Percentiles rank a stretch among this genome's conserved stretches.
These are phyloP conservation scores for Vachellia collinsii DNA, from an alignment of 306 rosid genomes.

Conservation along the genomic window DNA sequence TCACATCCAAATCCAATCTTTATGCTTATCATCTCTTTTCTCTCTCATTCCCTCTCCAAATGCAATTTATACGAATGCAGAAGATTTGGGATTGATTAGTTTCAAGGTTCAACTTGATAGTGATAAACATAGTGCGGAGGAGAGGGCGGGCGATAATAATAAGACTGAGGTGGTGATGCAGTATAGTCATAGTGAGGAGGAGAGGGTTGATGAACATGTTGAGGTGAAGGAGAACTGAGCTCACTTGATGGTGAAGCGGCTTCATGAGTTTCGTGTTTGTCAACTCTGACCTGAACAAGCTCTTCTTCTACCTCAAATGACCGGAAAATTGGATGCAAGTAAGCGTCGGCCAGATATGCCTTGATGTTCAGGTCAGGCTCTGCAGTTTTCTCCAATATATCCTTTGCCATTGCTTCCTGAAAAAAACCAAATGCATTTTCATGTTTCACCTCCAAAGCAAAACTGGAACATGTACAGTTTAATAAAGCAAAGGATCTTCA, in stretches of 20 bases:
- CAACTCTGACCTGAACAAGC: constrained; percentile 65
- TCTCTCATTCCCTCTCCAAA: background rate
- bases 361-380: constrained; percentile 77
- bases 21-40: background rate
- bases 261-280: constrained; percentile 59
- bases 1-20: background rate
- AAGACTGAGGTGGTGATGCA: constrained; percentile 51
- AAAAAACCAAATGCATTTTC: constrained; percentile 27
- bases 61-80: background rate
- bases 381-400: constrained; percentile 58
- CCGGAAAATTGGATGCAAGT: constrained; percentile 89
- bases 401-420: constrained; percentile 95
- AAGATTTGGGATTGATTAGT: constrained; percentile 2
- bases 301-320: constrained; percentile 78
- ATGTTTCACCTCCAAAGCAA: constrained; percentile 8
- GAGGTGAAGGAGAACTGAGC: constrained; percentile 63
- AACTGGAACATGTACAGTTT: constrained; percentile 7
- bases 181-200: constrained; percentile 39
- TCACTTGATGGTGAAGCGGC: constrained; percentile 53
- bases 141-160: constrained; percentile 49
- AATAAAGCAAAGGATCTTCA: background rate
- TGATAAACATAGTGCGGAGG: constrained; percentile 58
- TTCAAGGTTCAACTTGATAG: constrained; percentile 54
- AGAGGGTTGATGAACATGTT: constrained; percentile 41
- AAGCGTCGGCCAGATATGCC: constrained; percentile 83